These are phyloP conservation scores for Silene latifolia DNA, from an alignment of 148 eudicot genomes.

Conservation along the genomic window DNA sequence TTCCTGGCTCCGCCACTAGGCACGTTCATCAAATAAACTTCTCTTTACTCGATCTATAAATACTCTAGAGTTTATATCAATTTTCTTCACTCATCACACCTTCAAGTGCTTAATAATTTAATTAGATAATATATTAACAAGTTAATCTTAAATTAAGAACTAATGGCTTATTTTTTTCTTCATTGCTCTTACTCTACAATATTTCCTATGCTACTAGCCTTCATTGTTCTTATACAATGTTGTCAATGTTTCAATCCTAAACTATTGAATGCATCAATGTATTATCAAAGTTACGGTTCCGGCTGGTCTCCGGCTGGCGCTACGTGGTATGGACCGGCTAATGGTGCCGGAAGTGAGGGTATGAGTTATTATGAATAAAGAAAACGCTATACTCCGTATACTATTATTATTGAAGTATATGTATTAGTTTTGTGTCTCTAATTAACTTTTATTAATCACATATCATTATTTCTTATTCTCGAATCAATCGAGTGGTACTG, in stretches of 20 bases:
- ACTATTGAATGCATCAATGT: constrained; percentile 28
- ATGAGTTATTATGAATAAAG: not conserved
- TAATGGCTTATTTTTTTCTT: constrained; percentile 7
- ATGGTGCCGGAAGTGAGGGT: constrained; percentile 75
- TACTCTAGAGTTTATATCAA: not conserved
- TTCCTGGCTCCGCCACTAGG: no score
- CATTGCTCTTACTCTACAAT: not conserved
- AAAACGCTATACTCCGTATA: no score
- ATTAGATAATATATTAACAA: no score
- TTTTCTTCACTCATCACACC: constrained; percentile 16
- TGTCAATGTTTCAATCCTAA: constrained; percentile 41
- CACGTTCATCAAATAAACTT: not conserved
- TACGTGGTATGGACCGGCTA: constrained; percentile 52
- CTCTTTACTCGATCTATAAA: constrained; percentile 17
- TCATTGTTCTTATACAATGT: constrained; percentile 23
- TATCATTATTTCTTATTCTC: no score
- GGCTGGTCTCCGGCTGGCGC: constrained; percentile 54
- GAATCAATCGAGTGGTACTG: no score
- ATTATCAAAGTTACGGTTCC: constrained; percentile 12
- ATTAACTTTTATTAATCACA: no score
- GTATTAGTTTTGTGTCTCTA: no score
- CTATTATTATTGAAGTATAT: no score
- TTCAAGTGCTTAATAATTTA: not conserved
- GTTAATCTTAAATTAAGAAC: no score
- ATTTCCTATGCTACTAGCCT: constrained; percentile 7